Percentiles rank a stretch among this genome's conserved stretches.
Conservation (phyloP, 345 rosid genomes). For the Gynandropsis gynandra region DNA sequence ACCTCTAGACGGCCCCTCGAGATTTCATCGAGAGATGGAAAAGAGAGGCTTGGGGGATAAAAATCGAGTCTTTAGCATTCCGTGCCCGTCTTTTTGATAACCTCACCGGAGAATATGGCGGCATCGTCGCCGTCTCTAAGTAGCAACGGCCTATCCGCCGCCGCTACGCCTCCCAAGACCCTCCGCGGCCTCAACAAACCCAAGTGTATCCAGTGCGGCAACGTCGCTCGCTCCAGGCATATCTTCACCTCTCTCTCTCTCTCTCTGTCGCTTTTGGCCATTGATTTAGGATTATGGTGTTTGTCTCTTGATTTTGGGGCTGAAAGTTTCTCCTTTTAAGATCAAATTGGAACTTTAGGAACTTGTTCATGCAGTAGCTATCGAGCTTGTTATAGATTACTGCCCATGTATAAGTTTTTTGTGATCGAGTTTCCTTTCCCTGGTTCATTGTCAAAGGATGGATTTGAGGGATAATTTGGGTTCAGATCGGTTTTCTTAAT, state of each 20-base stretch:
- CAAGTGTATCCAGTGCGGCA: conserved; percentile 92
- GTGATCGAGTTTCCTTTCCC: not conserved
- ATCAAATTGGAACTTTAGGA: not conserved
- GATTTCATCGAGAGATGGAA: too few species aligned
- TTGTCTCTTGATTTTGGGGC: not conserved
- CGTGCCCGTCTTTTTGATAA: not conserved
- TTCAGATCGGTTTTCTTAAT: not conserved
- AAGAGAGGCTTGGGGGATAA: too few species aligned
- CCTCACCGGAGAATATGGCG: conserved; percentile 35
- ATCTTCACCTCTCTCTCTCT: not conserved
- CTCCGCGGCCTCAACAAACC: conserved; percentile 98
- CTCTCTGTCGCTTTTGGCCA: conserved; percentile 9
- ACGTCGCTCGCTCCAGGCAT: conserved; percentile 95
- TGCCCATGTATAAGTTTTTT: not conserved
- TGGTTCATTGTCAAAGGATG: not conserved
- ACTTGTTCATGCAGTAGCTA: not conserved
- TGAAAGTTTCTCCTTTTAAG: not conserved
- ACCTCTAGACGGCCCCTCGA: too few species aligned
- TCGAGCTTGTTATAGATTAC: not conserved
- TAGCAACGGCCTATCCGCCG: too few species aligned
- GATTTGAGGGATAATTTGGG: too few species aligned
- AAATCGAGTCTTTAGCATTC: too few species aligned
- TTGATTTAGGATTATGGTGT: not conserved
- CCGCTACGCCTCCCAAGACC: conserved; percentile 53
- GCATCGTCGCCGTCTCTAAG: conserved; percentile 57